Evolutionary conservation across 139 green algal genomes (phyloP).

Genomic region (Asterochloris erici): DNA sequence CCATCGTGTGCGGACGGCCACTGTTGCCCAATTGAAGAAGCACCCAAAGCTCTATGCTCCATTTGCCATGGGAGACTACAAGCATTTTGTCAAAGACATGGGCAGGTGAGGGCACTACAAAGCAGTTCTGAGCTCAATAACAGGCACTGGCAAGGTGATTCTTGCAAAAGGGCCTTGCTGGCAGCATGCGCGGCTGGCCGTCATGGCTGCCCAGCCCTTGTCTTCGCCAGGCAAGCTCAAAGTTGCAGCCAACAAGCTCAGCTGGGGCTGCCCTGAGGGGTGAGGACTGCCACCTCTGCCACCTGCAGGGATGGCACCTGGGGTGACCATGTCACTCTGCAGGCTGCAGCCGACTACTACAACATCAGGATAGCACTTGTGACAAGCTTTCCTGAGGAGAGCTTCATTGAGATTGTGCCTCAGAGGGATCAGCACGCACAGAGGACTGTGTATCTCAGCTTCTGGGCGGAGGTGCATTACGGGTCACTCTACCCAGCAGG

Average conservation of each 20-base stretch:
- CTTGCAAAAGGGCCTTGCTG: no score
- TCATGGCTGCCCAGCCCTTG: no score
- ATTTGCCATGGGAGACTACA: conserved; percentile 52
- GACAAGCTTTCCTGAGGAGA: conserved; percentile 49
- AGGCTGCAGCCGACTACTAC: conserved; percentile 54
- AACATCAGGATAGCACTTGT: conserved; percentile 59
- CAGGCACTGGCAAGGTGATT: no score
- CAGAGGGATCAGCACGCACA: background rate
- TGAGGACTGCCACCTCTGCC: background rate
- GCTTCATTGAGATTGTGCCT: conserved; percentile 65
- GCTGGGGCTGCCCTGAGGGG: background rate
- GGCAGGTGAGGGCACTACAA: background rate
- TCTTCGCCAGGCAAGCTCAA: no score
- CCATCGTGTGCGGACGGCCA: conserved; percentile 45
- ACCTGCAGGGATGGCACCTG: conserved; percentile 40
- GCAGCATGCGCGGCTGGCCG: no score
- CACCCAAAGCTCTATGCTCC: conserved; percentile 44
- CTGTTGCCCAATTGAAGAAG: conserved; percentile 51
- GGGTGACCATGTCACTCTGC: conserved; percentile 84
- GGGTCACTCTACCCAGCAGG: background rate
- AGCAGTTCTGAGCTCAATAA: no score
- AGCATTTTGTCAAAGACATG: conserved; percentile 50
- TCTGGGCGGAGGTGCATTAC: conserved; percentile 72
- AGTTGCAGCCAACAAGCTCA: no score
- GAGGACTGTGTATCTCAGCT: conserved; percentile 57